Base-by-base conservation (phyloP, 352 stramenopile species). In the Phytopythium montanum region DNA sequence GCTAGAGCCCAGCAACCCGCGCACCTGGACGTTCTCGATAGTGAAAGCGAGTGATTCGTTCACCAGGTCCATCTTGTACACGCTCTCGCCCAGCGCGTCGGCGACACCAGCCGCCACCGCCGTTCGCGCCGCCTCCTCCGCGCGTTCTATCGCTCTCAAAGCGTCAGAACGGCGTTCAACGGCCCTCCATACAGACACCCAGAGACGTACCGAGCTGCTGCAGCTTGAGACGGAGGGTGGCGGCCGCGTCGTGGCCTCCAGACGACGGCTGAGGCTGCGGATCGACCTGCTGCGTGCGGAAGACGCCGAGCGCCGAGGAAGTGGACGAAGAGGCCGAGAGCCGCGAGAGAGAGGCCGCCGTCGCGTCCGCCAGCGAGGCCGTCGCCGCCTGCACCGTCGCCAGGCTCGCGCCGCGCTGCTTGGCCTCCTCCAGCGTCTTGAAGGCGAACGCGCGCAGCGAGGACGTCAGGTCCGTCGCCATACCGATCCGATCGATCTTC, bases 31-130 rank as follows among this genome's bases (percentile, higher is more conserved):
- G 56, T 90, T 90, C 42, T 90, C 82, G 49, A 92, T 90, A 12
- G 80, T 88, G 57, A 89, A 92, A 13, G 80, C 80, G 46, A 92
- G 64, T 45, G 82, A 92, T 58, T 92, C 82, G 58, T 90, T 90
- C 59, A 90, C 85, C 46, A 89, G 75, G 56, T 92, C 80, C 58
- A 92, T 68, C 52, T 90, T 89, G 66, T 83, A 77, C 49, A 89
- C 73, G 34, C 66, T 75, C 26, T 70, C 68, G 44, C 80, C 73
- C 33, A 89, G 56, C 23, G 67, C 62, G 9, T 73, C 71, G 5
- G 59, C 66, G 28, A 70, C 65, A 29, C 65, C 77, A 26, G 66
- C 71, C 0, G 60, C 60, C 53, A 84, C 39, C 6, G 62, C 54
- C 29, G 70, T 62, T 19, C 73, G 70, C 51, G 89, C 42, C 34